Evolutionary conservation across 2,329 filamentous ascomycete genomes (phyloP).

Genomic region (Fonsecaea erecta): DNA sequence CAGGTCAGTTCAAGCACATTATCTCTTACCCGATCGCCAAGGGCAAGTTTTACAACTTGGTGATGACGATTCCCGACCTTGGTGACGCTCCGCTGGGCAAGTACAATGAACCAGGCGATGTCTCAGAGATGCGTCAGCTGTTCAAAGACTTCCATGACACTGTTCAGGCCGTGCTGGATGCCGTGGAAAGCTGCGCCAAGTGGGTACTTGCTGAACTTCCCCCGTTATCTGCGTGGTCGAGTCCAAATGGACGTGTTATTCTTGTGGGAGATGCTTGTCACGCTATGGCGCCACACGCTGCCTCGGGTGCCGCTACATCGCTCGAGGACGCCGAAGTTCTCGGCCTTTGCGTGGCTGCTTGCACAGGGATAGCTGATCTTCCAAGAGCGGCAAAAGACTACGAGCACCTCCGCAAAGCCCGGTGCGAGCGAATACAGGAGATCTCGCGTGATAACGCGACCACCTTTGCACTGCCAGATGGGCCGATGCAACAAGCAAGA

Average conservation of each 20-base stretch:
- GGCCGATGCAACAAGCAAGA: slow-evolving; percentile 12
- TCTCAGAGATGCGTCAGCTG: slow-evolving; percentile 46
- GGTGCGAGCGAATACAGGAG: slow-evolving; percentile 20
- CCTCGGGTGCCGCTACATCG: slow-evolving; percentile 49
- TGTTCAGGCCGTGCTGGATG: slow-evolving; percentile 9
- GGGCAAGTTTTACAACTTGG: slow-evolving; percentile 21
- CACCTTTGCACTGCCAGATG: slow-evolving; percentile 15
- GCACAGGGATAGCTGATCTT: slow-evolving; percentile 1
- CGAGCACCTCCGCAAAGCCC: slow-evolving; percentile 20
- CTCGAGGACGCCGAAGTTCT: slow-evolving; percentile 47
- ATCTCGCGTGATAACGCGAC: slow-evolving; percentile 20
- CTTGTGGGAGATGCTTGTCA: slow-evolving; percentile 51
- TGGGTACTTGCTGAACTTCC: slow-evolving; percentile 30
- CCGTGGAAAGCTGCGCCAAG: slow-evolving; percentile 20
- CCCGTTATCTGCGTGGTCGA: slow-evolving; percentile 40
- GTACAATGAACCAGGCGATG: slow-evolving; percentile 50
- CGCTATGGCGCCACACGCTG: slow-evolving; percentile 51
- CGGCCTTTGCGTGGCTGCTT: slow-evolving; percentile 7
- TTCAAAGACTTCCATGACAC: slow-evolving; percentile 14
- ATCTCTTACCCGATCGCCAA: slow-evolving; percentile 20
- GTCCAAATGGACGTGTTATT: slow-evolving; percentile 40
- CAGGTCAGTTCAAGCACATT: slow-evolving; percentile 19
- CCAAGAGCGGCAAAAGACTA: slow-evolving; percentile 2
- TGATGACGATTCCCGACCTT: slow-evolving; percentile 11
- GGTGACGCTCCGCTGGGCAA: slow-evolving; percentile 16